These are phyloP conservation scores for Euryodendron excelsum DNA, from an alignment of 148 eudicot genomes.

Conservation along the genomic window DNA sequence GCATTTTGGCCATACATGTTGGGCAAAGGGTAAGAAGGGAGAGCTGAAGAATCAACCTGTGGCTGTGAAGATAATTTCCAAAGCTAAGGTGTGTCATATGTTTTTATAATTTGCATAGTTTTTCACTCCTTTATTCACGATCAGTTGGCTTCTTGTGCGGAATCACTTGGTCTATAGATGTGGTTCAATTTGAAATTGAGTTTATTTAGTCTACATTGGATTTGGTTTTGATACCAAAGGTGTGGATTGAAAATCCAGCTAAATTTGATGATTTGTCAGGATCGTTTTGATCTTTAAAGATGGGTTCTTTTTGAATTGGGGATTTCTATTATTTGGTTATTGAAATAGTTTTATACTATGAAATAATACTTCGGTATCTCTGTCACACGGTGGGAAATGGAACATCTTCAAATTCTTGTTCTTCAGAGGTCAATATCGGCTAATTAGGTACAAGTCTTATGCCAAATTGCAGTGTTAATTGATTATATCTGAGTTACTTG, in stretches of 20 bases:
- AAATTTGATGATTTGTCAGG: neutral
- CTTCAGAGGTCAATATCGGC: neutral
- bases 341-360: neutral
- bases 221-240: neutral
- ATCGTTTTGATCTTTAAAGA: neutral
- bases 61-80: conserved; percentile 93
- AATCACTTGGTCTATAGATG: neutral
- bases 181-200: neutral
- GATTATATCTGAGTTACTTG: too few species aligned
- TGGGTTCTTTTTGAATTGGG: neutral
- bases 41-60: conserved; percentile 65
- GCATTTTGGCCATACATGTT: conserved; percentile 98
- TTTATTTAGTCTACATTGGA: neutral
- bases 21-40: conserved; percentile 87
- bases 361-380: too few species aligned
- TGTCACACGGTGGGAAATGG: neutral
- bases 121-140: conserved; percentile 1
- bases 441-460: neutral
- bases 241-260: neutral
- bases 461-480: too few species aligned
- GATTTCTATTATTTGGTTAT: neutral
- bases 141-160: neutral
- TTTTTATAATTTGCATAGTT: conserved; percentile 7
- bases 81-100: conserved; percentile 83
- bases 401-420: neutral